Evolutionary conservation across 768 basidiomycete genomes (phyloP).

Genomic region (Mycena amicta): DNA sequence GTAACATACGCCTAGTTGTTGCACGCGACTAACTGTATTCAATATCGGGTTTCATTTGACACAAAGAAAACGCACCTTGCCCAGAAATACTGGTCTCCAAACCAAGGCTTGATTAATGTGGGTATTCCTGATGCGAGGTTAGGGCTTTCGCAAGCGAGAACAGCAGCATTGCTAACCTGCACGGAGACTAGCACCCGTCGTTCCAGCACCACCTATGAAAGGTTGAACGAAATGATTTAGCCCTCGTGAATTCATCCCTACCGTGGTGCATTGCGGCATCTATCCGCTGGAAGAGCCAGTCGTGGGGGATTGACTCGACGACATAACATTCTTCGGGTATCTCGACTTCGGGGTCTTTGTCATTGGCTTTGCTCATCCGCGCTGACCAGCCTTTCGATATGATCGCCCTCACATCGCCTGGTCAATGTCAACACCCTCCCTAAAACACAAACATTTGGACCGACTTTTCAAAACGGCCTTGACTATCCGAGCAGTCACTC

Average conservation of each 20-base stretch:
- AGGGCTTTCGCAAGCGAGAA: neutral
- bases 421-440: neutral
- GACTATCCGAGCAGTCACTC: conserved; percentile 56
- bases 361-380: conserved; percentile 46
- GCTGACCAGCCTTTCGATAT: conserved; percentile 71
- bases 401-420: conserved; percentile 66
- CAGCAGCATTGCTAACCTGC: conserved; percentile 11
- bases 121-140: conserved; percentile 52
- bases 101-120: conserved; percentile 72
- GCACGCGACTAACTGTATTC: no score
- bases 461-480: conserved; percentile 62
- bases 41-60: no score
- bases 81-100: conserved; percentile 72
- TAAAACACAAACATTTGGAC: conserved; percentile 19
- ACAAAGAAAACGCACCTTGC: conserved; percentile 29
- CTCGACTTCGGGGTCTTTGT: conserved; percentile 41
- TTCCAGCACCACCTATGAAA: conserved; percentile 57
- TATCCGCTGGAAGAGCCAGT: conserved; percentile 63
- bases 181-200: conserved; percentile 66
- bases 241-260: conserved; percentile 35
- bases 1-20: neutral
- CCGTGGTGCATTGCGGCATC: conserved; percentile 64
- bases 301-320: conserved; percentile 70
- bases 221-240: no score
- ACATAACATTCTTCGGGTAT: conserved; percentile 57